Evolutionary conservation across 2,329 filamentous ascomycete species (phyloP).

Genomic region (Xylaria sp.): DNA sequence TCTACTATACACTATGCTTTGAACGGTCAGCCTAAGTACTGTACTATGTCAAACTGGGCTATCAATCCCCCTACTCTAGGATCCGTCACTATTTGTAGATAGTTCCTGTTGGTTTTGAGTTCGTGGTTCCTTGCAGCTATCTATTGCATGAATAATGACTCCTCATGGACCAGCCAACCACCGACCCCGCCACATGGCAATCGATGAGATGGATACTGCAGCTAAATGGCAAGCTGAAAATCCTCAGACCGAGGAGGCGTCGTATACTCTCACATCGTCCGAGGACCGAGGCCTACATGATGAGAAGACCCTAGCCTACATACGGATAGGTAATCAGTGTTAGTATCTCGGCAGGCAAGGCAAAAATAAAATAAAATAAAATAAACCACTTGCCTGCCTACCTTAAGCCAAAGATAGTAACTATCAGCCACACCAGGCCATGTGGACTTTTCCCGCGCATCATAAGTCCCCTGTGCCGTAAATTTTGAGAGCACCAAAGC

Average conservation of each 20-base stretch:
- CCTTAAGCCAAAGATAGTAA: neutral
- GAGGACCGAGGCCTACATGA: constrained; percentile 8
- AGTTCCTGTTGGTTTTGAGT: neutral
- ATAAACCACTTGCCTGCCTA: neutral
- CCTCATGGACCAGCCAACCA: neutral
- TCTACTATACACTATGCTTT: constrained; percentile 5
- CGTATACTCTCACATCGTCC: neutral
- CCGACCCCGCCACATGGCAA: constrained; percentile 8
- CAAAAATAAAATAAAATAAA: no score
- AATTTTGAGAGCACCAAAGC: neutral
- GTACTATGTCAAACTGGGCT: neutral
- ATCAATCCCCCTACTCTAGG: constrained; percentile 8
- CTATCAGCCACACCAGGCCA: constrained; percentile 17
- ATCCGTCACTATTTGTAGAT: constrained; percentile 5
- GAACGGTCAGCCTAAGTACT: neutral
- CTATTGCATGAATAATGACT: constrained; percentile 14
- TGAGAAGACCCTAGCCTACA: constrained; percentile 17
- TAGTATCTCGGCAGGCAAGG: constrained; percentile 8
- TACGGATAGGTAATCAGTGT: neutral
- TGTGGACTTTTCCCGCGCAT: neutral
- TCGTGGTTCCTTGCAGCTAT: neutral
- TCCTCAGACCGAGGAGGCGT: constrained; percentile 18
- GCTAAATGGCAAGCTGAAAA: constrained; percentile 27
- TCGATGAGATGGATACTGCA: neutral
- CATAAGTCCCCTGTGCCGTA: neutral